phyloP scores from a whole-genome alignment of 345 rosid species.

The Arabidopsis thaliana region DNA sequence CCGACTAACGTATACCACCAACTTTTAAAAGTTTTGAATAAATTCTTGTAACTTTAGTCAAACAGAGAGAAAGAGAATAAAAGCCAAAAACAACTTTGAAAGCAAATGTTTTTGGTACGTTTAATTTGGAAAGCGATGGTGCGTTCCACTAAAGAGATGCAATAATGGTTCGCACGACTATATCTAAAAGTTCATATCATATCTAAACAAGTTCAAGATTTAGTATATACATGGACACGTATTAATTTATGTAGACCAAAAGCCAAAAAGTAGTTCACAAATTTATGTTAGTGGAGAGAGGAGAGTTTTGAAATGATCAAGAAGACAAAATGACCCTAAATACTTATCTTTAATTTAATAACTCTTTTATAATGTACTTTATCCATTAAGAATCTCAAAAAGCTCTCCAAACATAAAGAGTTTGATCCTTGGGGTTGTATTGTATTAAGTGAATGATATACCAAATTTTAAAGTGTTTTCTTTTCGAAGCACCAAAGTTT shows the following conservation, averaged over 20 bases:
- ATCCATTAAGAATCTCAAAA: slow-evolving; percentile 9
- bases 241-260: slow-evolving; percentile 16
- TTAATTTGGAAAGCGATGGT: slow-evolving; percentile 36
- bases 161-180: slow-evolving; percentile 31
- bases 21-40: neutral
- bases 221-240: neutral
- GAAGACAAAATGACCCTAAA: neutral
- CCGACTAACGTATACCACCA: neutral
- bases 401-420: neutral
- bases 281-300: slow-evolving; percentile 31
- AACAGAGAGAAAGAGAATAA: slow-evolving; percentile 3
- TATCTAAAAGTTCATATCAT: slow-evolving; percentile 26
- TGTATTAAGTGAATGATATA: neutral
- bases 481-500: neutral
- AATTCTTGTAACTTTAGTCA: neutral
- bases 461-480: neutral
- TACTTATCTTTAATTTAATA: neutral
- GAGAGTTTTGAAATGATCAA: slow-evolving; percentile 24
- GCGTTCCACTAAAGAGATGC: slow-evolving; percentile 33
- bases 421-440: neutral
- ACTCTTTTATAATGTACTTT: neutral
- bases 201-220: slow-evolving; percentile 27
- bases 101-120: slow-evolving; percentile 15
- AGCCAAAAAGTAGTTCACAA: neutral
- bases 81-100: neutral